Evolutionary conservation across 441 rosid species (phyloP).

Genomic region (Biscutella laevigata): DNA sequence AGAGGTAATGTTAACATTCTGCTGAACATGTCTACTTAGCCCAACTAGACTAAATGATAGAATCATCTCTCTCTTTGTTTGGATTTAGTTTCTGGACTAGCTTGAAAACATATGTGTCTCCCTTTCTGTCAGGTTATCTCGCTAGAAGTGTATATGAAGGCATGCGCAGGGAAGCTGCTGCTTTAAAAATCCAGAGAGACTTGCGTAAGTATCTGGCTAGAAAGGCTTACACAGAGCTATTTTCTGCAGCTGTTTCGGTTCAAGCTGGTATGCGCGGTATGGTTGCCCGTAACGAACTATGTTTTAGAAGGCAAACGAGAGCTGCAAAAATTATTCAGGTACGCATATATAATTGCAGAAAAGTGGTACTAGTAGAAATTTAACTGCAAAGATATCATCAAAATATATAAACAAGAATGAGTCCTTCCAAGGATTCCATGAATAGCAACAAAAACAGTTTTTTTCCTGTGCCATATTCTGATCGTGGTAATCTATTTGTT

Average conservation of each 20-base stretch:
- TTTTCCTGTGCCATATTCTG: constrained; percentile 2
- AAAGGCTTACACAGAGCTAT: constrained; percentile 53
- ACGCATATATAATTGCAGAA: not conserved
- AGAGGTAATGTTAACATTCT: constrained; percentile 50
- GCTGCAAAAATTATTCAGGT: constrained; percentile 82
- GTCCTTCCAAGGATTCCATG: not conserved
- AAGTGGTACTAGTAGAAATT: not conserved
- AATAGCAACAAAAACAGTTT: not conserved
- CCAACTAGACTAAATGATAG: not conserved
- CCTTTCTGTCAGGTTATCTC: constrained; percentile 52
- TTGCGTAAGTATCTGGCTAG: constrained; percentile 80
- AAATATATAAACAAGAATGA: constrained; percentile 2
- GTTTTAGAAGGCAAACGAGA: constrained; percentile 59
- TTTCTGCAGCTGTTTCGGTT: constrained; percentile 53
- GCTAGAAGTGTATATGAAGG: constrained; percentile 56
- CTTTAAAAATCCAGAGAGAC: constrained; percentile 64
- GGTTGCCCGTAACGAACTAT: constrained; percentile 70
- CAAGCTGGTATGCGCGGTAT: constrained; percentile 89
- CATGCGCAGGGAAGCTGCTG: constrained; percentile 79
- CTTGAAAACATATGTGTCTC: constrained; percentile 3
- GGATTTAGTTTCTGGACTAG: too few relatives aligned
- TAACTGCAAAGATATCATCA: constrained; percentile 1
- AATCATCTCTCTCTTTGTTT: too few relatives aligned
- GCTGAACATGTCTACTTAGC: not conserved
- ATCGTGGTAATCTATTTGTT: constrained; percentile 17